Conservation (phyloP, 495 filamentous ascomycete genomes). For the Ascodesmis nigricans region DNA sequence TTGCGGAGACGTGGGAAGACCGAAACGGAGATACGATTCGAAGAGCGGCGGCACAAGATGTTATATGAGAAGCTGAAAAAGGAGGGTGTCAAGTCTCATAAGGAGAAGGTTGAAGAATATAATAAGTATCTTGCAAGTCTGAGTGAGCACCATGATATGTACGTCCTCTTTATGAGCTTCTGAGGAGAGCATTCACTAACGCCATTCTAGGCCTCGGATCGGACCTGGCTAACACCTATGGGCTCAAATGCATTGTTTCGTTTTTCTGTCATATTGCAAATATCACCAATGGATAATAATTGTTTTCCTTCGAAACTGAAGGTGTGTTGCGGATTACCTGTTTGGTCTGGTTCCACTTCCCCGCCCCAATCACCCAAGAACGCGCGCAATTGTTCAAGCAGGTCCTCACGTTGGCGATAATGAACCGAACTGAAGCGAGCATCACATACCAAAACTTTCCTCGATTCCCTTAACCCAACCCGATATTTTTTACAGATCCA, state of each 20-base stretch:
- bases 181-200: background rate
- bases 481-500: background rate
- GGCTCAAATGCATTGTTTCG: too few relatives aligned
- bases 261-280: too few relatives aligned
- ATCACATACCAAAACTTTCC: background rate
- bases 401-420: too few relatives aligned
- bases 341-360: too few relatives aligned
- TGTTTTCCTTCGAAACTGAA: too few relatives aligned
- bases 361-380: too few relatives aligned
- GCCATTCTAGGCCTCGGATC: slow-evolving; percentile 18
- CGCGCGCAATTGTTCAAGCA: too few relatives aligned
- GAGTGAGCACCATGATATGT: slow-evolving; percentile 96
- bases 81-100: slow-evolving; percentile 75
- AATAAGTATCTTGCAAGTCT: slow-evolving; percentile 79
- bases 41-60: slow-evolving; percentile 35
- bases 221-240: slow-evolving; percentile 19
- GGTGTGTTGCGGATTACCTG: too few relatives aligned
- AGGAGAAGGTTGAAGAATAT: slow-evolving; percentile 85
- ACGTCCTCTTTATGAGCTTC: slow-evolving; percentile 5
- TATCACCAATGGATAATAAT: too few relatives aligned
- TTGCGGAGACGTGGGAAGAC: too few relatives aligned
- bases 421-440: too few relatives aligned
- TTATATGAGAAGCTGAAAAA: slow-evolving; percentile 54
- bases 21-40: slow-evolving; percentile 58
- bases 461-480: too few relatives aligned